Base-by-base conservation (phyloP, 169 alveolate species). In the Miamiensis avidus region DNA sequence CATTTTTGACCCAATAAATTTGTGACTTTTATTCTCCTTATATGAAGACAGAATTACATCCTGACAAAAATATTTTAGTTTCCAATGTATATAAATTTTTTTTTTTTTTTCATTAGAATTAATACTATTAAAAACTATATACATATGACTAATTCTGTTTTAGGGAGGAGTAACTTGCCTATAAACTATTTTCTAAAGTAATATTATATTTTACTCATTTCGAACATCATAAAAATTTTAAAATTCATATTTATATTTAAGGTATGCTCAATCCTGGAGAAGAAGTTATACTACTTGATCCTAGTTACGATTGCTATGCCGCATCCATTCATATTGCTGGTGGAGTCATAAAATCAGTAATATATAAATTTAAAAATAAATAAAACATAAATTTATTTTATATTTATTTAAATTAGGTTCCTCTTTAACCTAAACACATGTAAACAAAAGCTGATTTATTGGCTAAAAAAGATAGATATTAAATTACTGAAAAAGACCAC, bases 211-310 rank as follows among this genome's bases (percentile, higher is more conserved):
- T 25, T 25, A 20, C 26, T 25, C 74, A 65, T 25, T 25, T 65
- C 74, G 20, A 25, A 25, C 74, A 25, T 74, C 29, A 32, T n/a
- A 32, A 29, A 84, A 64, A 65, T 76, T 31, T 65, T 74, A 25
- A 64, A 75, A 32, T 74, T 30, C 31, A 32, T 31, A 69, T 30
- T 29, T 34, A 29, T 1, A 27, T 78, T 33, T 28, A 74, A 85
- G 89, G 90, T 31, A 29, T 81, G 4, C 26, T 79, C 1, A 86
- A 86, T 81, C 79, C 87, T 15, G 90, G 90, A 1, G 90, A 86
- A 34, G 87, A 86, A 33, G 90, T 86, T 25, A 81, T 86, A 0
- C 27, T 79, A 64, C 75, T 86, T 74, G 90, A 86, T 75, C 90
- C 90, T 30, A 31, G 34, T 11, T 49, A 81, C 74, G 90, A 86